Conservation (phyloP, 2,329 filamentous ascomycete genomes). For the Fusarium anthophilum region DNA sequence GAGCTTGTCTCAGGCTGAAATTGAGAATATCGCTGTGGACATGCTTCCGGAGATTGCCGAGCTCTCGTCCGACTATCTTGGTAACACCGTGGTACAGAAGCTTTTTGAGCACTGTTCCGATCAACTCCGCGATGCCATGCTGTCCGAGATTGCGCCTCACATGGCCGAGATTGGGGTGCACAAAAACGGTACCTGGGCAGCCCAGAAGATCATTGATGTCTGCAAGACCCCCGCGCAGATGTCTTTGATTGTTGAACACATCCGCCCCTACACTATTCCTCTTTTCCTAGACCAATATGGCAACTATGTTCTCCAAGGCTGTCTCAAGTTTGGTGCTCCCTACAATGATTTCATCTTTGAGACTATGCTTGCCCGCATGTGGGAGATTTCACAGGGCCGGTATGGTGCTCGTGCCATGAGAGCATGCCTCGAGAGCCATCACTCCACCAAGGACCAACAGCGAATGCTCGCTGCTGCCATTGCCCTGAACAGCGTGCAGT, state of each 20-base stretch:
- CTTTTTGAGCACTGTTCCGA: conserved; percentile 97
- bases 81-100: conserved; percentile 99
- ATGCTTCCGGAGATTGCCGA: conserved; percentile 98
- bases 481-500: conserved; percentile 94
- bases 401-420: conserved; percentile 97
- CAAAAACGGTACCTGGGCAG: conserved; percentile 99
- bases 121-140: conserved; percentile 88
- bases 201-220: conserved; percentile 98
- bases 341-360: conserved; percentile 98
- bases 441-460: conserved; percentile 94
- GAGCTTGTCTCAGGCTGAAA: conserved; percentile 83
- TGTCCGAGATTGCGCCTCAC: conserved; percentile 86
- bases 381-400: conserved; percentile 91
- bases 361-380: conserved; percentile 92
- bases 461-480: conserved; percentile 93
- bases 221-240: conserved; percentile 87
- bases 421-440: conserved; percentile 95
- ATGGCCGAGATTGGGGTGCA: conserved; percentile 96
- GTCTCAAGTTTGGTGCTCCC: conserved; percentile 87
- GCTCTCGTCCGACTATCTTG: conserved; percentile 92
- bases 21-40: conserved; percentile 88
- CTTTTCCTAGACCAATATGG: conserved; percentile 98
- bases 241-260: conserved; percentile 81
- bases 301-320: conserved; percentile 98
- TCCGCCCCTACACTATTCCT: conserved; percentile 87